These are phyloP conservation scores for Decorospora gaudefroyi DNA, from an alignment of 2,329 filamentous ascomycete genomes.

Conservation along the genomic window DNA sequence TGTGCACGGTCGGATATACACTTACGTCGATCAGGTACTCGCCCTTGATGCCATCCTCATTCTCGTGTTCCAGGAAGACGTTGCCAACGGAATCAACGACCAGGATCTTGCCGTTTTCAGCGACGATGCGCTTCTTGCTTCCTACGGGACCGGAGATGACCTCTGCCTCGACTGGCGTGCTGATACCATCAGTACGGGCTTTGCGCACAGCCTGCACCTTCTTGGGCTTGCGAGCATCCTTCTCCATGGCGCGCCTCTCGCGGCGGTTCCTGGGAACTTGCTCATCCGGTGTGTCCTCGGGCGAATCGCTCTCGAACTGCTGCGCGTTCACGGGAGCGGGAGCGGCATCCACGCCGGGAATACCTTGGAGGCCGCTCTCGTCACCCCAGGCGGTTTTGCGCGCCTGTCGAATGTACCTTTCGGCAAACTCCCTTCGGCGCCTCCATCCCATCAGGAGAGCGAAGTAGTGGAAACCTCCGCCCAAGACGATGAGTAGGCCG, in stretches of 20 bases:
- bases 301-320: slow-evolving; percentile 35
- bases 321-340: slow-evolving; percentile 40
- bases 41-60: slow-evolving; percentile 79
- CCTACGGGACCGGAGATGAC: slow-evolving; percentile 66
- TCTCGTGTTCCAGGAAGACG: slow-evolving; percentile 91
- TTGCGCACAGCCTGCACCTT: slow-evolving; percentile 59
- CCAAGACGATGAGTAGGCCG: slow-evolving; percentile 79
- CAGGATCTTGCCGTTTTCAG: slow-evolving; percentile 92
- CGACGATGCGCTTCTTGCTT: slow-evolving; percentile 82
- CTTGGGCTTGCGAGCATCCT: slow-evolving; percentile 71
- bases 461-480: slow-evolving; percentile 85
- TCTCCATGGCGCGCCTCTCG: slow-evolving; percentile 87
- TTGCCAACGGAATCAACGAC: slow-evolving; percentile 91
- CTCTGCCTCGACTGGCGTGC: slow-evolving; percentile 61
- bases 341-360: slow-evolving; percentile 63
- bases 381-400: slow-evolving; percentile 89
- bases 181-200: slow-evolving; percentile 55
- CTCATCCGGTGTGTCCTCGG: slow-evolving; percentile 50
- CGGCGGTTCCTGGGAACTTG: slow-evolving; percentile 72
- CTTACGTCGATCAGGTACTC: slow-evolving; percentile 88
- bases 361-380: slow-evolving; percentile 65
- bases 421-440: slow-evolving; percentile 87
- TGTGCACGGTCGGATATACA: slow-evolving; percentile 25
- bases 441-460: slow-evolving; percentile 85
- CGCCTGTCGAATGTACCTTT: slow-evolving; percentile 88